A percentile compares a stretch with the other conserved stretches of the same genome.
Conservation (phyloP, 306 rosid species). For the Glycine latifolia region DNA sequence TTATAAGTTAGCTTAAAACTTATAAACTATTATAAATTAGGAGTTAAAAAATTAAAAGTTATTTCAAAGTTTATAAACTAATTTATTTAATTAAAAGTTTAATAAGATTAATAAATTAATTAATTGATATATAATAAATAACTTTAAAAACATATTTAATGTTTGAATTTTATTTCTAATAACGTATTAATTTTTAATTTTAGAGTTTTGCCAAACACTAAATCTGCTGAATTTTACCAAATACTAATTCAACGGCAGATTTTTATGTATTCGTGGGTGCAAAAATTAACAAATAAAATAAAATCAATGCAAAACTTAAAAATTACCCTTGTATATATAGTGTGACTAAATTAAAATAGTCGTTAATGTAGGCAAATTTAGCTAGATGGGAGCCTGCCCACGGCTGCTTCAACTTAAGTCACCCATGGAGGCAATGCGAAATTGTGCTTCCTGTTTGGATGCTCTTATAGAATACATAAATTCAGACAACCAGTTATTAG, state of each 20-base stretch:
- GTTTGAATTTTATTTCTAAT: too few relatives aligned
- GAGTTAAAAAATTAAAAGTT: not conserved
- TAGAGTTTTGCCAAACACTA: too few relatives aligned
- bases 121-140: too few relatives aligned
- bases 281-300: not conserved
- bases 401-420: slow-evolving; percentile 79
- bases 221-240: too few relatives aligned
- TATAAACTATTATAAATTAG: too few relatives aligned
- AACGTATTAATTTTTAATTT: too few relatives aligned
- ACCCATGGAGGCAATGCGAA: slow-evolving; percentile 92
- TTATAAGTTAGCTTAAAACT: too few relatives aligned
- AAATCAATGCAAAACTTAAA: not conserved
- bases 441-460: slow-evolving; percentile 79
- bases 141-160: too few relatives aligned
- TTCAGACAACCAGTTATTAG: slow-evolving; percentile 64
- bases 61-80: too few relatives aligned
- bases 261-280: not conserved
- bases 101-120: too few relatives aligned
- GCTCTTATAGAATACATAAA: slow-evolving; percentile 74
- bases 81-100: too few relatives aligned
- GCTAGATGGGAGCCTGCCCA: slow-evolving; percentile 95
- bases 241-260: not conserved
- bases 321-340: not conserved
- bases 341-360: not conserved
- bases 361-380: slow-evolving; percentile 67